These are phyloP conservation scores for Cytospora schulzeri DNA, from an alignment of 2,329 filamentous ascomycete species.

Conservation along the genomic window DNA sequence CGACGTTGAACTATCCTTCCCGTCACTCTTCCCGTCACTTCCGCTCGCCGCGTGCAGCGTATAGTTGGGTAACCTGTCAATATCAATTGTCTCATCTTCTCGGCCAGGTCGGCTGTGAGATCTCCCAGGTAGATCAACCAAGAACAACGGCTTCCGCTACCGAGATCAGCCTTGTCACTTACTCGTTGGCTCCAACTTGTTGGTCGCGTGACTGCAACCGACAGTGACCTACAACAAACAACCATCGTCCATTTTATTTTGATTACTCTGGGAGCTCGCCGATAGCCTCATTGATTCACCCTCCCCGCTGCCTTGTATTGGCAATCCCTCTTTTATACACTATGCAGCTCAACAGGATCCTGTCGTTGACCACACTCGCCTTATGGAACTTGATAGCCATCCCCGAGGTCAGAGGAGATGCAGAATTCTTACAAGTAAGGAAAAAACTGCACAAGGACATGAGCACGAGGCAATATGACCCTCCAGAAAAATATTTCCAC, in stretches of 20 bases:
- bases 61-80: background rate
- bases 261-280: background rate
- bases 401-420: conserved; percentile 21
- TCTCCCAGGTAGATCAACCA: background rate
- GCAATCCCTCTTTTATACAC: background rate
- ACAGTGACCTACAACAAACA: background rate
- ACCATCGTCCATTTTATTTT: background rate
- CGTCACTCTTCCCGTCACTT: background rate
- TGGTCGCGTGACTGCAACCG: background rate
- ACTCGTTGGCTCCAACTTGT: background rate
- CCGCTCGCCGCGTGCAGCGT: background rate
- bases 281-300: background rate
- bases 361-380: conserved; percentile 24
- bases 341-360: conserved; percentile 27
- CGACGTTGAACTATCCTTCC: too few species aligned
- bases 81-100: background rate
- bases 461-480: conserved; percentile 22
- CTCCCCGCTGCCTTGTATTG: background rate
- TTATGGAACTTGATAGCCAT: conserved; percentile 20
- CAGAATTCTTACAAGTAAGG: conserved; percentile 30
- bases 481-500: conserved; percentile 41
- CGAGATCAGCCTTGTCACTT: background rate
- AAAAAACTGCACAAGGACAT: conserved; percentile 33
- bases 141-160: background rate
- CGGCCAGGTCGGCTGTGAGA: background rate